A percentile compares a stretch with the other conserved stretches of the same genome.
These are phyloP conservation scores for Fusarium tjaetaba DNA, from an alignment of 2,329 filamentous ascomycete species.

Conservation along the genomic window DNA sequence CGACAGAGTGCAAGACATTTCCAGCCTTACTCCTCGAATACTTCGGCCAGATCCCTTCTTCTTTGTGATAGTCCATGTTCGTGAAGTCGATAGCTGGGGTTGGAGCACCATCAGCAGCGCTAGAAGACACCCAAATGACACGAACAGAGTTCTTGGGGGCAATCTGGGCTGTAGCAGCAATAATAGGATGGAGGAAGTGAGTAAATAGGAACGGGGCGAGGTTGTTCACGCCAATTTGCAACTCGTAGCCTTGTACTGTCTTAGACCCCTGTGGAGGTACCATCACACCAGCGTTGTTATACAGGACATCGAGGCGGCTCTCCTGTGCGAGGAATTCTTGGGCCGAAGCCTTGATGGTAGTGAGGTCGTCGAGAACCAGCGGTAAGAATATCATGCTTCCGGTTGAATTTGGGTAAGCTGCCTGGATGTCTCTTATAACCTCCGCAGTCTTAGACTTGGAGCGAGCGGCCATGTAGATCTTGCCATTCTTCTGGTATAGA, in stretches of 20 bases:
- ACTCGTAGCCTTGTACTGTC: constrained; percentile 52
- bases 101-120: background rate
- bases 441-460: constrained; percentile 51
- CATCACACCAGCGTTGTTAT: constrained; percentile 56
- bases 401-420: constrained; percentile 43
- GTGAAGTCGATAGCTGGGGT: background rate
- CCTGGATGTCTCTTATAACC: constrained; percentile 55
- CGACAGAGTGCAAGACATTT: background rate
- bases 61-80: background rate
- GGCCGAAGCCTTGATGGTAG: constrained; percentile 51
- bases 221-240: constrained; percentile 54
- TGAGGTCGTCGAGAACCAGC: constrained; percentile 54
- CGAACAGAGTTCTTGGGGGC: constrained; percentile 43
- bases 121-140: constrained; percentile 39
- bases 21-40: background rate
- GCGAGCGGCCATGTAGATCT: constrained; percentile 62
- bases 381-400: constrained; percentile 50
- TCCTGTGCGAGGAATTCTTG: constrained; percentile 50
- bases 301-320: constrained; percentile 54
- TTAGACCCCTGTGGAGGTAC: constrained; percentile 48
- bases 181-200: constrained; percentile 35
- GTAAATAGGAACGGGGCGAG: constrained; percentile 53
- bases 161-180: constrained; percentile 45
- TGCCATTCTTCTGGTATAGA: constrained; percentile 62
- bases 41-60: background rate